Evolutionary conservation across 2,329 filamentous ascomycete species (phyloP).

Genomic region (Xylariaceae sp.): DNA sequence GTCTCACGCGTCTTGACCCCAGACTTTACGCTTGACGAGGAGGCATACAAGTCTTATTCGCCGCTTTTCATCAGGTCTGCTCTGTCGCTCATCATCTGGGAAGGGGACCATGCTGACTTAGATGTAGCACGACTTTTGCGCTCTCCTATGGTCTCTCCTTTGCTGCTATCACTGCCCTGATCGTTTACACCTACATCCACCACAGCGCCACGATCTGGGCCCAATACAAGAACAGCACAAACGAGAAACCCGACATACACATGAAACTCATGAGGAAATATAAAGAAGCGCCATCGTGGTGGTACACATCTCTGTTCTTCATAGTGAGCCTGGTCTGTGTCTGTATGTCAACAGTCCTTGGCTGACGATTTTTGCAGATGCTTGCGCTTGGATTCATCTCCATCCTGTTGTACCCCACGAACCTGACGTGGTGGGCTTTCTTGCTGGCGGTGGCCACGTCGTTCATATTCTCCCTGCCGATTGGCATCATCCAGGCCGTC

Average conservation of each 20-base stretch:
- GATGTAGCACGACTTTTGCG: slow-evolving; percentile 58
- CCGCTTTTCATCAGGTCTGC: slow-evolving; percentile 54
- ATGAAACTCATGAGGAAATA: slow-evolving; percentile 59
- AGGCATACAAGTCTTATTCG: slow-evolving; percentile 59
- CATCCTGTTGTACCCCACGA: slow-evolving; percentile 55
- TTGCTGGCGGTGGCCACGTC: slow-evolving; percentile 58
- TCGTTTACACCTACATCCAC: slow-evolving; percentile 62
- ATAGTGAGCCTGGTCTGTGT: slow-evolving; percentile 33
- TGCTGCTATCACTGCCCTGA: slow-evolving; percentile 59
- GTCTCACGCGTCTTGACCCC: slow-evolving; percentile 54
- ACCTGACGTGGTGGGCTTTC: slow-evolving; percentile 67
- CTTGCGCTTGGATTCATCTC: slow-evolving; percentile 46
- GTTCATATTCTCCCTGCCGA: slow-evolving; percentile 56
- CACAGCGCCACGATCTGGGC: slow-evolving; percentile 59
- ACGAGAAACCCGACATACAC: slow-evolving; percentile 53
- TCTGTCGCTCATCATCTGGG: background rate
- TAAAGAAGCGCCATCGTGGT: slow-evolving; percentile 55
- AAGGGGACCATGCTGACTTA: too few species aligned
- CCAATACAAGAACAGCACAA: slow-evolving; percentile 52
- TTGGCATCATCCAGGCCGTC: slow-evolving; percentile 61
- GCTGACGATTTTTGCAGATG: slow-evolving; percentile 32
- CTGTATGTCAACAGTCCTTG: background rate
- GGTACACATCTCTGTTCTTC: slow-evolving; percentile 52
- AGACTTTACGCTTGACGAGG: slow-evolving; percentile 54
- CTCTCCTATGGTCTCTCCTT: slow-evolving; percentile 65